Evolutionary conservation across 2,329 filamentous ascomycete genomes (phyloP).

Genomic region (Fusarium nisikadoi): DNA sequence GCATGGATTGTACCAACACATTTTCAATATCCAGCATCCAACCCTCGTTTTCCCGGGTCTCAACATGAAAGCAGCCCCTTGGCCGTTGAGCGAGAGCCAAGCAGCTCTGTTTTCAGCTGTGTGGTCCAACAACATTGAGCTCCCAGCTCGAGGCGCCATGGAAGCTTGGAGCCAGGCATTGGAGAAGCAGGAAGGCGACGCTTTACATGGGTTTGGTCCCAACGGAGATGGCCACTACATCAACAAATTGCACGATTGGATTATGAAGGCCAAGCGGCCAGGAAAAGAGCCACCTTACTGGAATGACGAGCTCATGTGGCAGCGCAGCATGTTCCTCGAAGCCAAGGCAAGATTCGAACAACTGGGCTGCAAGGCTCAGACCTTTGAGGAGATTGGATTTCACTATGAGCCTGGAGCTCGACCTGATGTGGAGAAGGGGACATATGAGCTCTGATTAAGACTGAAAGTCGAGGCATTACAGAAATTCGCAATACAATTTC

Average conservation of each 20-base stretch:
- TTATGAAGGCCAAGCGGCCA: constrained; percentile 57
- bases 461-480: background rate
- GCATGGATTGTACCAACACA: constrained; percentile 78
- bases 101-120: constrained; percentile 79
- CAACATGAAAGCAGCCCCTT: constrained; percentile 87
- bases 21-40: constrained; percentile 80
- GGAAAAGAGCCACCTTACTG: constrained; percentile 79
- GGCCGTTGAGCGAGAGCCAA: constrained; percentile 82
- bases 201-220: constrained; percentile 46
- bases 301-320: constrained; percentile 77
- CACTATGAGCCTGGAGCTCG: constrained; percentile 55
- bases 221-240: constrained; percentile 73
- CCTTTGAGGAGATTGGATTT: constrained; percentile 78
- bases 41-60: constrained; percentile 82
- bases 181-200: constrained; percentile 62
- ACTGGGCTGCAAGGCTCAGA: constrained; percentile 71
- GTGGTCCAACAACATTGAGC: constrained; percentile 74
- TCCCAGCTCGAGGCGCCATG: constrained; percentile 76
- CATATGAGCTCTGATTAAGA: background rate
- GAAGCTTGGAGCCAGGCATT: constrained; percentile 72
- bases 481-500: constrained; percentile 10
- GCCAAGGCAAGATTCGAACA: constrained; percentile 79
- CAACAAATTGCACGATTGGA: constrained; percentile 74
- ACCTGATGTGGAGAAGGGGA: constrained; percentile 1
- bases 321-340: constrained; percentile 72